phyloP scores from a whole-genome alignment of 139 green algal species.

The Eudorina sp. region DNA sequence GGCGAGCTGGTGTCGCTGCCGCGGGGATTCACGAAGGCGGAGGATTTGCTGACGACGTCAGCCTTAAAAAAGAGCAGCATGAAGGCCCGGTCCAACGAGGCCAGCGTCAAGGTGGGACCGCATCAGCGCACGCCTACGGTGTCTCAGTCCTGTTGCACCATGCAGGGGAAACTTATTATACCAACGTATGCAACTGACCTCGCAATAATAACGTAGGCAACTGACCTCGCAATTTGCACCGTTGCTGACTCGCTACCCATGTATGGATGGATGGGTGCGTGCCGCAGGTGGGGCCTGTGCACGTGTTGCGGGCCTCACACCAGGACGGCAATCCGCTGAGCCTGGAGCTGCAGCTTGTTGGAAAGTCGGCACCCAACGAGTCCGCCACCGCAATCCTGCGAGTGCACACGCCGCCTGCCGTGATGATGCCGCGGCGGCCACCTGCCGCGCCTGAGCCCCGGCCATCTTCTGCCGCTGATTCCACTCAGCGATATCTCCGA shows the following conservation, averaged over 20 bases:
- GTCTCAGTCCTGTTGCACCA: neutral
- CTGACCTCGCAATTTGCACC: no score
- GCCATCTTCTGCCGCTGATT: neutral
- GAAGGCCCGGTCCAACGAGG: neutral
- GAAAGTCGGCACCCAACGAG: neutral
- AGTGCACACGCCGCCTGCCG: neutral
- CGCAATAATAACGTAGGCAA: no score
- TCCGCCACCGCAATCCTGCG: neutral
- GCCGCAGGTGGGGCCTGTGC: slow-evolving; percentile 10
- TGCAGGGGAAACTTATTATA: no score
- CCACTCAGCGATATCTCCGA: no score
- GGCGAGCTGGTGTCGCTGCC: neutral
- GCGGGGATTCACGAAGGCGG: neutral
- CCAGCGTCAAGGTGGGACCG: neutral
- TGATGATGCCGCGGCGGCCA: neutral
- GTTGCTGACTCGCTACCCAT: no score
- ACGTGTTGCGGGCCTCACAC: neutral
- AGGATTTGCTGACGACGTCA: neutral
- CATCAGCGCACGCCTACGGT: neutral
- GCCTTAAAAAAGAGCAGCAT: neutral
- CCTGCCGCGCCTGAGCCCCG: neutral
- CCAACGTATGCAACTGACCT: no score
- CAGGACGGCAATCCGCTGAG: neutral
- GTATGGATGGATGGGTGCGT: neutral
- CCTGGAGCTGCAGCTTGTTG: slow-evolving; percentile 8